Evolutionary conservation across 495 filamentous ascomycete species (phyloP), one percentile per base, ranked within the genome.

Genomic region (Sphaerosporella brunnea): DNA sequence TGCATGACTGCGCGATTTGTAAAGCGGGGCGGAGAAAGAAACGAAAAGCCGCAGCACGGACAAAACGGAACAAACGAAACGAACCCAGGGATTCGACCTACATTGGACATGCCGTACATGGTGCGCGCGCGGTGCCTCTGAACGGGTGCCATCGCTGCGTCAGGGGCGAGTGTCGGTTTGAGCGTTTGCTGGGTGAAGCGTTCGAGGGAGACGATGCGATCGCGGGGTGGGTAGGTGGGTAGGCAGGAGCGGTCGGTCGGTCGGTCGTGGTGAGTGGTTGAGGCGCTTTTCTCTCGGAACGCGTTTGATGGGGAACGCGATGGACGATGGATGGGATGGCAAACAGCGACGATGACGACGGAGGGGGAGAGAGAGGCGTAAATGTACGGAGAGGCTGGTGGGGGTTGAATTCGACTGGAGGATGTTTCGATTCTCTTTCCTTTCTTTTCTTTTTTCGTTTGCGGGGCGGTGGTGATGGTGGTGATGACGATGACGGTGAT

Each of bases 71-170:
- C 7, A 32, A 13, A 13, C 5, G 28, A 32, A 5, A 32, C 13
- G 28, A 40, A 18, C n/a, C 11, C n/a, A 15, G 18, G 23, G 40
- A 43, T 10, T 40, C 10, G 10, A 42, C 39, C 8, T 43, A 43
- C 40, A 43, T 43, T 43, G 5, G 35, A 37, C 35, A 37, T 37
- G 8, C 35, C 35, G 16, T 37, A 37, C 35, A 9, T 4, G 35
- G 35, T 37, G 18, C 35, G 35, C 7, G 8, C n/a, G n/a, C n/a
- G n/a, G n/a, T n/a, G n/a, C n/a, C n/a, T 7, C 9, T 37, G 8
- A 11, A 15, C 16, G 5, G 35, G 35, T 9, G 35, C 35, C 35
- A 37, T 37, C 28, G 5, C 13, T 5, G 13, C 13, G 28, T 32
- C 28, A 32, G 5, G 28, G 28, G 13, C 13, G 28, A 32, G 28